Conservation (phyloP, 768 basidiomycete genomes). For the Mycena chlorophos region DNA sequence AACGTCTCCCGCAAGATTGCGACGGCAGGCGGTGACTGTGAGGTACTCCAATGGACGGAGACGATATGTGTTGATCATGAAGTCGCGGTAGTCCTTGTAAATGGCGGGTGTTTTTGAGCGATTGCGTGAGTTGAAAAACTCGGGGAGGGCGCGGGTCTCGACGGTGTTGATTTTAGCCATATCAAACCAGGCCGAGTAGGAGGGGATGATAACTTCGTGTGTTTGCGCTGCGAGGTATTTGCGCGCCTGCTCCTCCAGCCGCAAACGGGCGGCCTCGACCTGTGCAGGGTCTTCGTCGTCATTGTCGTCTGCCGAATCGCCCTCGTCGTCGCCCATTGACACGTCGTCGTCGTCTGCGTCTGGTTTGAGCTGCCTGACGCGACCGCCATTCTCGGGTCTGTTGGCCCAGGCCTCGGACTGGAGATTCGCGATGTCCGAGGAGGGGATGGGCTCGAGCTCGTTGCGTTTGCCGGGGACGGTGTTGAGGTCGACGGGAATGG, state of each 20-base stretch:
- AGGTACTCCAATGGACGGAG: constrained; percentile 93
- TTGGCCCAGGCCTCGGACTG: constrained; percentile 40
- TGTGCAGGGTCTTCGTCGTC: constrained; percentile 87
- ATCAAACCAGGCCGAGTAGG: constrained; percentile 97
- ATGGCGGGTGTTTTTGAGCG: constrained; percentile 93
- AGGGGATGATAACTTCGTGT: constrained; percentile 95
- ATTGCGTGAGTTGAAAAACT: constrained; percentile 97
- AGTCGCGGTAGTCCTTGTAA: constrained; percentile 99
- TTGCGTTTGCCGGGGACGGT: constrained; percentile 81
- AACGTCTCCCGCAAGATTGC: constrained; percentile 97
- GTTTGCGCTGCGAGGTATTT: constrained; percentile 97
- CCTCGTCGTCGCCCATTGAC: constrained; percentile 83
- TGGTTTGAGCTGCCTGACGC: constrained; percentile 41
- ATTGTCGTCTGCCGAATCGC: constrained; percentile 74
- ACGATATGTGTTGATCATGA: constrained; percentile 98
- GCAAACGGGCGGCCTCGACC: constrained; percentile 74
- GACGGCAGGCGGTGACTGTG: constrained; percentile 93
- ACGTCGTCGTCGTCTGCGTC: constrained; percentile 72
- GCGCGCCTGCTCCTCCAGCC: constrained; percentile 82
- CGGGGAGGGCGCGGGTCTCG: constrained; percentile 89
- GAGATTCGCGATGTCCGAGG: constrained; percentile 78
- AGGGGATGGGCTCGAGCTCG: constrained; percentile 82
- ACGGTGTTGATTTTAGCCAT: constrained; percentile 92
- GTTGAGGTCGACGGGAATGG: constrained; percentile 74
- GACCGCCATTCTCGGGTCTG: constrained; percentile 47